These are phyloP conservation scores for Paraglomus occultum DNA, from an alignment of 192 early-diverging fungal genomes.

Conservation along the genomic window DNA sequence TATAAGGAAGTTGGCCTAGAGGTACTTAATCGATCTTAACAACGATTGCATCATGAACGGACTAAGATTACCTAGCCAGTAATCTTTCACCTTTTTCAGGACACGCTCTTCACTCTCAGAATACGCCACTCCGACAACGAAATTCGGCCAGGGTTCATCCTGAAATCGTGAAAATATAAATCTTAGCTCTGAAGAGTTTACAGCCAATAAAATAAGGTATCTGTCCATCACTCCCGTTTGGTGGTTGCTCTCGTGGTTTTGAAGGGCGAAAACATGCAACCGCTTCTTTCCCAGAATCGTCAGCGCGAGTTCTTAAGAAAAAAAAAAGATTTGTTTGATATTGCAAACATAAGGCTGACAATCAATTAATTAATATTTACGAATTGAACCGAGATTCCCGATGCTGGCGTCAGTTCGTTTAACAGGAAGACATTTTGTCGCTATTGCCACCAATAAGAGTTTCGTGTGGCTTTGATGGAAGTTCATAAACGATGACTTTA, in stretches of 20 bases:
- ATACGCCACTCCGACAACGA: slow-evolving; percentile 11
- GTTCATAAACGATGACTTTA: slow-evolving; percentile 22
- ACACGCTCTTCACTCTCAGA: slow-evolving; percentile 7
- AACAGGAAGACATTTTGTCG: background rate
- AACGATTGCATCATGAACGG: slow-evolving; percentile 25
- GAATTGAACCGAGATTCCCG: background rate
- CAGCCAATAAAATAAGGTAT: slow-evolving; percentile 22
- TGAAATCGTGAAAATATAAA: slow-evolving; percentile 17
- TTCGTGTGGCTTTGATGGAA: slow-evolving; percentile 1
- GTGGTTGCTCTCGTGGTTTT: slow-evolving; percentile 3
- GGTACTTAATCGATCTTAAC: slow-evolving; percentile 10
- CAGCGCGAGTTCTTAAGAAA: slow-evolving; percentile 21
- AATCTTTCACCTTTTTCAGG: slow-evolving; percentile 13
- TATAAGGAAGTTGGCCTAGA: background rate
- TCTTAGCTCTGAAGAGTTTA: too few species aligned
- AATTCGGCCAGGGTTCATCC: slow-evolving; percentile 18
- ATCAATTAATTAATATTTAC: slow-evolving; percentile 18
- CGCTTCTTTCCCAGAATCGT: slow-evolving; percentile 7
- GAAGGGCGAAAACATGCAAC: slow-evolving; percentile 4
- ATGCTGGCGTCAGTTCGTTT: background rate
- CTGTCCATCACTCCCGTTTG: slow-evolving; percentile 9
- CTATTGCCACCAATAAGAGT: background rate
- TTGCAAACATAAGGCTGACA: slow-evolving; percentile 16
- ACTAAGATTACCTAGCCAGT: slow-evolving; percentile 6
- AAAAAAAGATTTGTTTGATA: slow-evolving; percentile 15